Conservation (phyloP, 1,139 yeast genomes). For the Debaryomyces fabryi region DNA sequence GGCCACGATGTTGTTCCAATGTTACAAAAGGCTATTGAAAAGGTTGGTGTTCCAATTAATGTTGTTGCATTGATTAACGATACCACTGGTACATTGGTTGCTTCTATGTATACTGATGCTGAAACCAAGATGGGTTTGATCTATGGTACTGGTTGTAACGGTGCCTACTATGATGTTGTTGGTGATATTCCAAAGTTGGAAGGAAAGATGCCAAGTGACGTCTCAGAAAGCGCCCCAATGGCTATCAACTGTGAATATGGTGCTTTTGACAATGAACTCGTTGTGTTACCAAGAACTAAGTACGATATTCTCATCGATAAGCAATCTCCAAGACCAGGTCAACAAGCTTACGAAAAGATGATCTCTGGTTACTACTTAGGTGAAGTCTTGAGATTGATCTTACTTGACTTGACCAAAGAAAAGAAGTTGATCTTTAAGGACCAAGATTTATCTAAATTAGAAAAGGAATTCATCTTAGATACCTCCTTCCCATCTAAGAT, state of each 20-base stretch:
- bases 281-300: conserved; percentile 83
- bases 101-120: conserved; percentile 90
- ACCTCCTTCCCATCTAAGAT: conserved; percentile 84
- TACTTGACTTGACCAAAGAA: conserved; percentile 69
- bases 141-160: conserved; percentile 98
- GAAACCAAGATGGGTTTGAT: conserved; percentile 92
- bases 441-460: conserved; percentile 64
- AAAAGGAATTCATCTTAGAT: conserved; percentile 72
- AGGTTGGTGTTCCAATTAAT: conserved; percentile 69
- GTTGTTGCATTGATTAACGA: conserved; percentile 95
- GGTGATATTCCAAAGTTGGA: conserved; percentile 79
- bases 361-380: conserved; percentile 96
- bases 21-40: conserved; percentile 74
- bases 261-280: conserved; percentile 91
- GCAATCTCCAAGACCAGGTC: conserved; percentile 94
- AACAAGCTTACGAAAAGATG: conserved; percentile 96
- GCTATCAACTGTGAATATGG: conserved; percentile 99
- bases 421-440: conserved; percentile 64
- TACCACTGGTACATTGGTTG: conserved; percentile 96
- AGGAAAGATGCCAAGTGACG: conserved; percentile 67
- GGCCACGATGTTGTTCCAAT: conserved; percentile 93
- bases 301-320: conserved; percentile 80
- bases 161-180: conserved; percentile 87
- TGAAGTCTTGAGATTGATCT: conserved; percentile 80
- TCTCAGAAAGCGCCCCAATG: conserved; percentile 70